Percentiles rank a stretch among this genome's conserved stretches.
Conservation (phyloP, 2,329 filamentous ascomycete species). For the Diaporthe aspalathi region DNA sequence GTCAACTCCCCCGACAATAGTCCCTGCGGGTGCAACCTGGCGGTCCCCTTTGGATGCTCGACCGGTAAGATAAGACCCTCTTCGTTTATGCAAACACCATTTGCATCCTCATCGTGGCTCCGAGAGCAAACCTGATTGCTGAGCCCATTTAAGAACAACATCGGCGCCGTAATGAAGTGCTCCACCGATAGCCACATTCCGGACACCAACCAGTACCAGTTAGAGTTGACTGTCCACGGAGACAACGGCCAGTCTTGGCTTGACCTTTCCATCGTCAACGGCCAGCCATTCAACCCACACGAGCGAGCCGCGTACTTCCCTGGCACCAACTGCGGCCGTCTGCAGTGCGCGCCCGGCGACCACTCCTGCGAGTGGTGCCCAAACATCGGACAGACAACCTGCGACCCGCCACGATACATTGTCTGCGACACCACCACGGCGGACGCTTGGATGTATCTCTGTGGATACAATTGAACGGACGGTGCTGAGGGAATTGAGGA, state of each 20-base stretch:
- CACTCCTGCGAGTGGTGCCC: conserved; percentile 29
- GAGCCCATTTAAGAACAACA: conserved; percentile 8
- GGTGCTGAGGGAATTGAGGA: no score
- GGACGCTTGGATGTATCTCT: conserved; percentile 24
- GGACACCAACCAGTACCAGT: conserved; percentile 7
- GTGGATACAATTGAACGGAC: neutral
- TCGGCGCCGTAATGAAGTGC: conserved; percentile 3
- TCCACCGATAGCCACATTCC: neutral
- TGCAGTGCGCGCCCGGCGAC: conserved; percentile 9
- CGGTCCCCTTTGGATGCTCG: neutral
- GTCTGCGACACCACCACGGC: neutral
- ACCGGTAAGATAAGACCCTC: neutral
- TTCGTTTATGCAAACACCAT: neutral
- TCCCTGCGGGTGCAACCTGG: neutral
- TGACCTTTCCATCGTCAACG: conserved; percentile 23
- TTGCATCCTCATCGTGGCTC: no score
- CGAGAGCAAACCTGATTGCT: no score
- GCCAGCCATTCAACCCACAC: conserved; percentile 11
- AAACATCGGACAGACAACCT: neutral
- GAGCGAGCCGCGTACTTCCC: conserved; percentile 9
- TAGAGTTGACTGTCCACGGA: conserved; percentile 15
- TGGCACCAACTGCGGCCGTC: neutral
- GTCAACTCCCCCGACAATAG: neutral
- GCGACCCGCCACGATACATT: neutral
- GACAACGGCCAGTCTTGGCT: conserved; percentile 7